Percentiles rank a stretch among this genome's conserved stretches.
phyloP scores from a whole-genome alignment of 179 eudicot species.

The Corrigiola litoralis region DNA sequence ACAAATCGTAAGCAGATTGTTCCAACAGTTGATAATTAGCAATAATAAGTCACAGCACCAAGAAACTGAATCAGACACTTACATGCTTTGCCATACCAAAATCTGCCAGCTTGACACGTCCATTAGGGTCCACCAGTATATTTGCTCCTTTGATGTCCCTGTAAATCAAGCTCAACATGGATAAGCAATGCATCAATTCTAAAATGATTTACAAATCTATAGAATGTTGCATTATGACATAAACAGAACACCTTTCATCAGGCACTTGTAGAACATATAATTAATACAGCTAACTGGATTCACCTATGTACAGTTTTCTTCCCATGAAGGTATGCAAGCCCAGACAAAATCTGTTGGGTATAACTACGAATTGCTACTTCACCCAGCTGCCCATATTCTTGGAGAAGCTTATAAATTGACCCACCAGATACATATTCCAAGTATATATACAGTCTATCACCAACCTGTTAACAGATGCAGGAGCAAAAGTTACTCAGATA shows the following conservation, averaged over 20 bases:
- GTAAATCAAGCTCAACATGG: slow-evolving; percentile 19
- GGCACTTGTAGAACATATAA: not conserved
- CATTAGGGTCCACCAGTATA: slow-evolving; percentile 92
- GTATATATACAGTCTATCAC: slow-evolving; percentile 79
- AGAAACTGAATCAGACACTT: slow-evolving; percentile 28
- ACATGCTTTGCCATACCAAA: slow-evolving; percentile 99
- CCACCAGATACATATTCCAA: slow-evolving; percentile 97
- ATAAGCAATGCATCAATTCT: not conserved
- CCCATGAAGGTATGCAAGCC: slow-evolving; percentile 83
- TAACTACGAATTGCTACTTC: slow-evolving; percentile 87
- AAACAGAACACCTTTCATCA: no score
- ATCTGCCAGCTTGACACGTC: slow-evolving; percentile 88
- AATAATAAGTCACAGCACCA: not conserved
- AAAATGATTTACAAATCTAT: not conserved
- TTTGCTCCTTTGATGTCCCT: slow-evolving; percentile 99
- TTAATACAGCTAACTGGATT: slow-evolving; percentile 11
- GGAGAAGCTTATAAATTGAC: slow-evolving; percentile 86
- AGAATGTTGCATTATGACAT: not conserved
- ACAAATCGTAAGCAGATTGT: slow-evolving; percentile 3
- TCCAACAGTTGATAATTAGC: not conserved
- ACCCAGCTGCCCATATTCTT: slow-evolving; percentile 88
- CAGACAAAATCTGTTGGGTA: slow-evolving; percentile 83
- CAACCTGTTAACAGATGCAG: slow-evolving; percentile 46
- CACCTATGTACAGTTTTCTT: slow-evolving; percentile 89
- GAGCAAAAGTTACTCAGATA: not conserved